These are phyloP conservation scores for Hemileccinum rubropunctum DNA, from an alignment of 768 basidiomycete genomes.

Conservation along the genomic window DNA sequence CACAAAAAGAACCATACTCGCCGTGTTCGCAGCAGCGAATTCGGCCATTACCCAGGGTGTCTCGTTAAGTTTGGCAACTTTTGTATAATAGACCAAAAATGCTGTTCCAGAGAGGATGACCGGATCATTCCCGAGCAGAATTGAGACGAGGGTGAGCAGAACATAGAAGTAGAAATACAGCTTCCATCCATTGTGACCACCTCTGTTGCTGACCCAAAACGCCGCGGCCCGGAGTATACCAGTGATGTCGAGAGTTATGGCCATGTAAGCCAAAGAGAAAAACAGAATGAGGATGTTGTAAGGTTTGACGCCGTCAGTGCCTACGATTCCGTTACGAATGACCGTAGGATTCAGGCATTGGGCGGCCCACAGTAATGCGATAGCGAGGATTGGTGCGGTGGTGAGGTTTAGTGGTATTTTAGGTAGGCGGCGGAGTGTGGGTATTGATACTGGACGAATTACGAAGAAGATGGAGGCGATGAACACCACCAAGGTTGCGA, in stretches of 20 bases:
- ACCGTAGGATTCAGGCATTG: constrained; percentile 46
- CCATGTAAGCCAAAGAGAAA: constrained; percentile 89
- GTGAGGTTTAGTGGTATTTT: constrained; percentile 46
- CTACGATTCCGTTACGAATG: constrained; percentile 77
- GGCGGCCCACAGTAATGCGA: constrained; percentile 52
- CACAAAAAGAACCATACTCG: constrained; percentile 71
- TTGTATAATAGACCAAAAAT: constrained; percentile 86
- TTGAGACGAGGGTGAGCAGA: constrained; percentile 75
- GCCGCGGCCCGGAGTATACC: constrained; percentile 86
- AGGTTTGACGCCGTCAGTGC: constrained; percentile 75
- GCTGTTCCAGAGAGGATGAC: constrained; percentile 90
- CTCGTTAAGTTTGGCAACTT: constrained; percentile 49
- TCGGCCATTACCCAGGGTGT: constrained; percentile 71
- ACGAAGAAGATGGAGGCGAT: constrained; percentile 52
- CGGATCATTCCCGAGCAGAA: constrained; percentile 91
- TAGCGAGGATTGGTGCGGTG: constrained; percentile 52
- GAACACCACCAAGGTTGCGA: constrained; percentile 52
- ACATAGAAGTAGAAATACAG: constrained; percentile 81
- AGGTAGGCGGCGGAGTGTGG: constrained; percentile 32
- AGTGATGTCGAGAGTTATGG: constrained; percentile 86
- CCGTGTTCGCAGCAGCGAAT: constrained; percentile 79
- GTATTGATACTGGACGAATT: constrained; percentile 45
- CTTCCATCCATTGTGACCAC: constrained; percentile 66
- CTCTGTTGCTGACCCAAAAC: constrained; percentile 82
- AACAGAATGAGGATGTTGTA: constrained; percentile 94